These are phyloP conservation scores for Lenzites betulinus DNA, from an alignment of 768 basidiomycete genomes.

Conservation along the genomic window DNA sequence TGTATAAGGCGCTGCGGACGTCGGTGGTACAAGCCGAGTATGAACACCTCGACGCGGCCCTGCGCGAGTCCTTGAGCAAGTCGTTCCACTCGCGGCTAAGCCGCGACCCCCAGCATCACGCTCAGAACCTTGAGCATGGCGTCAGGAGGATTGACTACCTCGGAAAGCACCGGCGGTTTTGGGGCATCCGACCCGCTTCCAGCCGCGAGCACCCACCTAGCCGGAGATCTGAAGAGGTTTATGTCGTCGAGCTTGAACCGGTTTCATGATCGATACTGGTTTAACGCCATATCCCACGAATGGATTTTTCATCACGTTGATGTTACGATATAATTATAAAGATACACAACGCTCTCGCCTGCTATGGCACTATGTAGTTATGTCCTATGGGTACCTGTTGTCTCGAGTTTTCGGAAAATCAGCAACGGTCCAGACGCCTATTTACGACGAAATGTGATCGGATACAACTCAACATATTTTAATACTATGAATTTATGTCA, in stretches of 20 bases:
- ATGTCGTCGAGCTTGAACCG: slow-evolving; percentile 10
- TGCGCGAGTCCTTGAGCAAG: not conserved
- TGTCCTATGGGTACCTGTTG: too few relatives aligned
- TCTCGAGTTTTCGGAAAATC: too few relatives aligned
- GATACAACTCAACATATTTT: too few relatives aligned
- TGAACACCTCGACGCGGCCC: slow-evolving; percentile 25
- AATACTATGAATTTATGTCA: too few relatives aligned
- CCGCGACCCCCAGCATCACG: slow-evolving; percentile 7
- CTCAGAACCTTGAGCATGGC: slow-evolving; percentile 6
- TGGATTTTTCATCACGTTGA: not conserved
- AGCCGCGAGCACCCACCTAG: not conserved
- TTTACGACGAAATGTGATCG: too few relatives aligned
- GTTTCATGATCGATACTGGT: not conserved
- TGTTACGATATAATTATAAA: not conserved
- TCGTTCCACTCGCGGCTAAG: slow-evolving; percentile 7
- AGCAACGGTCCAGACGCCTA: too few relatives aligned
- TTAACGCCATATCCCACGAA: not conserved
- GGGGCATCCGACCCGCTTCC: slow-evolving; percentile 3
- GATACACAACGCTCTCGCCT: too few relatives aligned
- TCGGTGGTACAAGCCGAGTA: slow-evolving; percentile 45
- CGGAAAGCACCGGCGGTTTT: slow-evolving; percentile 1
- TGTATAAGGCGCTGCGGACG: slow-evolving; percentile 48
- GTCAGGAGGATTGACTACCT: slow-evolving; percentile 12
- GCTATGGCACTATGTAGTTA: not conserved
- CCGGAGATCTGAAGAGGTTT: not conserved